Evolutionary conservation across 2,329 filamentous ascomycete species (phyloP).

Genomic region (Botryotinia globosa): DNA sequence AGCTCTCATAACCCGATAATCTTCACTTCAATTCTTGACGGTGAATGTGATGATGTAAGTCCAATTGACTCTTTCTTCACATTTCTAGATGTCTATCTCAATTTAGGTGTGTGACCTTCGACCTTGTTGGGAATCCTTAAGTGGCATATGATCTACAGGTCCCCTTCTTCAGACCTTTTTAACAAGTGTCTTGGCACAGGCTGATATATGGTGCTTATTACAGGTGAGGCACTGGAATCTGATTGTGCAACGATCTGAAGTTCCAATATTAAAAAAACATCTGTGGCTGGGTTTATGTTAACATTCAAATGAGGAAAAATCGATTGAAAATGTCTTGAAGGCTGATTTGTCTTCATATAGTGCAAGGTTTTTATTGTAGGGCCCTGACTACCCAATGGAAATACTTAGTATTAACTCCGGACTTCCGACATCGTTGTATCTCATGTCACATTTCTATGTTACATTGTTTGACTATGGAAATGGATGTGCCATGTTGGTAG

Average conservation of each 20-base stretch:
- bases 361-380: neutral
- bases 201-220: neutral
- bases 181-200: neutral
- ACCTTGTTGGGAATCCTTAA: neutral
- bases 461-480: neutral
- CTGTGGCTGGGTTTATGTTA: neutral
- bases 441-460: constrained; percentile 7
- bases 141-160: neutral
- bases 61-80: neutral
- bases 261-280: neutral
- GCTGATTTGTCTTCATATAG: neutral
- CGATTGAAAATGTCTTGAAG: neutral
- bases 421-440: neutral
- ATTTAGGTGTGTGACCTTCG: neutral
- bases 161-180: neutral
- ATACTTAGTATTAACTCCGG: neutral
- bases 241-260: neutral
- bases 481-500: neutral
- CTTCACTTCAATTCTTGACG: neutral
- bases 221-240: neutral
- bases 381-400: neutral
- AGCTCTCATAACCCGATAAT: neutral
- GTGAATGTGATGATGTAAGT: neutral
- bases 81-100: neutral
- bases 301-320: neutral